Percentiles rank a stretch among this genome's conserved stretches.
Conservation (phyloP, 108 stramenopile genomes). For the Skeletonema grethae region DNA sequence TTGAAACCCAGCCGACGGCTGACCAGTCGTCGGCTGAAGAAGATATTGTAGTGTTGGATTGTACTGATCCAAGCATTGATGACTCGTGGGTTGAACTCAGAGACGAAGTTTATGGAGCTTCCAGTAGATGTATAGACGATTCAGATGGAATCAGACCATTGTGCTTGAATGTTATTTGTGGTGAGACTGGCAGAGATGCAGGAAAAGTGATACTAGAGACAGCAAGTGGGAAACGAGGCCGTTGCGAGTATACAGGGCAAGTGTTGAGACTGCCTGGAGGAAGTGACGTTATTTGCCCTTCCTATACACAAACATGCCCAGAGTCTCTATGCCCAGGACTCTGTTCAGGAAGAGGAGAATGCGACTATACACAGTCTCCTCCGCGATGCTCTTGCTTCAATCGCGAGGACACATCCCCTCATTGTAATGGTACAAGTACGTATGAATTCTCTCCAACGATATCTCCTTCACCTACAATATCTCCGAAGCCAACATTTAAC, state of each 20-base stretch:
- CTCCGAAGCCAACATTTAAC: slow-evolving; percentile 32
- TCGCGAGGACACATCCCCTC: slow-evolving; percentile 28
- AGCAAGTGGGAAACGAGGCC: slow-evolving; percentile 13
- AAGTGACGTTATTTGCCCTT: slow-evolving; percentile 35
- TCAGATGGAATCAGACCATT: slow-evolving; percentile 26
- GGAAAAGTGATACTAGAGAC: slow-evolving; percentile 26
- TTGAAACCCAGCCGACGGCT: slow-evolving; percentile 10
- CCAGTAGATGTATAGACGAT: slow-evolving; percentile 36
- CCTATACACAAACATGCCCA: slow-evolving; percentile 39
- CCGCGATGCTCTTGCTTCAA: slow-evolving; percentile 49
- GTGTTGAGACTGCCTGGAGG: slow-evolving; percentile 36
- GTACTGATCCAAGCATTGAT: slow-evolving; percentile 20
- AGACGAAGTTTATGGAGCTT: slow-evolving; percentile 34
- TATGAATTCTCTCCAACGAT: slow-evolving; percentile 43
- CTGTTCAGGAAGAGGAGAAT: slow-evolving; percentile 45
- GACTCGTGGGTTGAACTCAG: slow-evolving; percentile 18
- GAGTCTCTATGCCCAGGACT: slow-evolving; percentile 41
- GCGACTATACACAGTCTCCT: slow-evolving; percentile 41
- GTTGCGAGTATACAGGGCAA: slow-evolving; percentile 37
- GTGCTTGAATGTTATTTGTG: slow-evolving; percentile 31
- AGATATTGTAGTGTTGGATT: slow-evolving; percentile 27
- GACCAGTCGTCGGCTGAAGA: background rate
- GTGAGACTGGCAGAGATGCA: slow-evolving; percentile 22
- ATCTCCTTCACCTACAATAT: slow-evolving; percentile 44
- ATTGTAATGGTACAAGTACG: slow-evolving; percentile 20